Evolutionary conservation across 768 basidiomycete genomes (phyloP).

Genomic region (Phylloporus sp.): DNA sequence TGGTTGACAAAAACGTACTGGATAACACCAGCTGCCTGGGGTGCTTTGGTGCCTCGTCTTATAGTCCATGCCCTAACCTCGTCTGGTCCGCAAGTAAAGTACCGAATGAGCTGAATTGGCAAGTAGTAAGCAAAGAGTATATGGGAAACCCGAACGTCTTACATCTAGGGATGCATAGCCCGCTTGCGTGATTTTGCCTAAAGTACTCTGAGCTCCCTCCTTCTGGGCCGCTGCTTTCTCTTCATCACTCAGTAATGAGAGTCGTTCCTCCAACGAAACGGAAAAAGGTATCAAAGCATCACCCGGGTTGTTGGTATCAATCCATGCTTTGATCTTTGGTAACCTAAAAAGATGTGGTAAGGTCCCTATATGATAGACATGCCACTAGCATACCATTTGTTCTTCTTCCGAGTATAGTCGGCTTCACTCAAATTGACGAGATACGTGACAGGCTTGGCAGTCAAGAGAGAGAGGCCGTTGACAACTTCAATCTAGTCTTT

Average conservation of each 20-base stretch:
- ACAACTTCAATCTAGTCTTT: constrained; percentile 76
- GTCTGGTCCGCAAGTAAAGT: constrained; percentile 96
- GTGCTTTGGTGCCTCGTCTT: constrained; percentile 88
- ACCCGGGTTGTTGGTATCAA: constrained; percentile 93
- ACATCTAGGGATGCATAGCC: constrained; percentile 88
- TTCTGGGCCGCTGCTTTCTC: constrained; percentile 79
- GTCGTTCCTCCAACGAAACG: constrained; percentile 90
- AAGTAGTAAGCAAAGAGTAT: background rate
- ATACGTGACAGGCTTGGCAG: constrained; percentile 96
- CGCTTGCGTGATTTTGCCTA: constrained; percentile 93
- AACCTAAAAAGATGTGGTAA: constrained; percentile 48
- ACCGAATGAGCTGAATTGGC: constrained; percentile 73
- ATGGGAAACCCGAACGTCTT: background rate
- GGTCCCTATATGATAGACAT: background rate
- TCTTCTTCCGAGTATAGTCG: constrained; percentile 96
- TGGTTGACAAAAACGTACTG: constrained; percentile 56
- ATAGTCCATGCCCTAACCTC: constrained; percentile 99
- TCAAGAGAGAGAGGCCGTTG: constrained; percentile 84
- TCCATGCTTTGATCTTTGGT: constrained; percentile 97
- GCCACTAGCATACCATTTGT: constrained; percentile 71
- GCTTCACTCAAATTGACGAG: constrained; percentile 95
- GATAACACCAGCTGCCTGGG: constrained; percentile 96
- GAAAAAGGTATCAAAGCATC: constrained; percentile 97
- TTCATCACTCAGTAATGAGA: constrained; percentile 56
- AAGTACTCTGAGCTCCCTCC: constrained; percentile 67